Conservation (phyloP, 2,329 filamentous ascomycete species). For the Colletotrichum trifolii region DNA sequence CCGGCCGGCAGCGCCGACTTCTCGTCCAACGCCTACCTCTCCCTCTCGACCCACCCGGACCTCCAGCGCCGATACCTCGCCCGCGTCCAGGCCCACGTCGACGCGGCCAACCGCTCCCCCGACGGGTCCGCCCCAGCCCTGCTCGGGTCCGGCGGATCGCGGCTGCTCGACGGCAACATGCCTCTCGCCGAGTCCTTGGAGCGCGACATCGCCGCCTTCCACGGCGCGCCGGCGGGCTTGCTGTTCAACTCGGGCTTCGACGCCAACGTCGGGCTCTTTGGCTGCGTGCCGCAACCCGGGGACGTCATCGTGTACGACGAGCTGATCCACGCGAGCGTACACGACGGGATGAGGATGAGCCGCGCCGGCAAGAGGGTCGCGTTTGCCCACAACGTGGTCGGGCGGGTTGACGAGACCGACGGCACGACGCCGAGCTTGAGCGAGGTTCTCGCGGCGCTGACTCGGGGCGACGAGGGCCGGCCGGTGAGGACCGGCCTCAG, state of each 20-base stretch:
- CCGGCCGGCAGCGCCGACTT: constrained; percentile 79
- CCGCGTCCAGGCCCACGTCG: constrained; percentile 40
- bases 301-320: constrained; percentile 79
- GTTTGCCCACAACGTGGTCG: constrained; percentile 69
- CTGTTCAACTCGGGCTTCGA: constrained; percentile 72
- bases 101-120: constrained; percentile 11
- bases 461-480: constrained; percentile 46
- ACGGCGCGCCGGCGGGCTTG: constrained; percentile 56
- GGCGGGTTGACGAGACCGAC: neutral
- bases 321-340: constrained; percentile 80
- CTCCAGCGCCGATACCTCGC: constrained; percentile 73
- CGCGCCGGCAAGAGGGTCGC: constrained; percentile 59
- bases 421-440: constrained; percentile 40
- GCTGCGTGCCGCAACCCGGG: constrained; percentile 67
- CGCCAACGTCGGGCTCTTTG: constrained; percentile 73
- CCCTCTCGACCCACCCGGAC: constrained; percentile 66
- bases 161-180: constrained; percentile 64
- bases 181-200: constrained; percentile 58
- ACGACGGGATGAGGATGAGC: constrained; percentile 79
- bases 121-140: constrained; percentile 48
- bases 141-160: constrained; percentile 64
- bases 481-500: constrained; percentile 48
- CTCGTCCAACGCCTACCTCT: constrained; percentile 83
- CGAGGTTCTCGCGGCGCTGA: constrained; percentile 44
- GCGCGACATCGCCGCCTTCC: constrained; percentile 57